Conservation (phyloP, 2,329 filamentous ascomycete genomes). For the Capronia americana region DNA sequence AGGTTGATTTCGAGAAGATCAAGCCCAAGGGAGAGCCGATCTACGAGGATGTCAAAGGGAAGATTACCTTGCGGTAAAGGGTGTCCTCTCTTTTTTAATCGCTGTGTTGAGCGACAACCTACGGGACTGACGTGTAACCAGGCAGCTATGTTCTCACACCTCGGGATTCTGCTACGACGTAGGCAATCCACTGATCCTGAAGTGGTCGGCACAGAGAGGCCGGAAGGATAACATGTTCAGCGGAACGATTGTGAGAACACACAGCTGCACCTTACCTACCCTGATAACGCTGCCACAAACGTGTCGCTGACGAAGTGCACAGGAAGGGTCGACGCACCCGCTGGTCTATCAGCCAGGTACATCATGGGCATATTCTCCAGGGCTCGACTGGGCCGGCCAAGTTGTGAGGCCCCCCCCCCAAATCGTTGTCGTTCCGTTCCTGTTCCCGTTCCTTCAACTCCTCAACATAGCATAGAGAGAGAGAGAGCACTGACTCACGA, state of each 20-base stretch:
- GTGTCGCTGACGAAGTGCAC: background rate
- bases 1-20: slow-evolving; percentile 11
- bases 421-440: background rate
- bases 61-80: slow-evolving; percentile 23
- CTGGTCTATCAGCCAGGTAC: slow-evolving; percentile 62
- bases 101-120: background rate
- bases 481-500: background rate
- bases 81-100: background rate
- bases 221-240: slow-evolving; percentile 31
- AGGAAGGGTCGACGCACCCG: slow-evolving; percentile 46
- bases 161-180: slow-evolving; percentile 26
- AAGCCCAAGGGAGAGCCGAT: slow-evolving; percentile 21
- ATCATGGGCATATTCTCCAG: slow-evolving; percentile 58
- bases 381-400: slow-evolving; percentile 61
- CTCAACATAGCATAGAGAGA: no score
- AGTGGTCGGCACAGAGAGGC: slow-evolving; percentile 21
- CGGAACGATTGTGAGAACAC: slow-evolving; percentile 41
- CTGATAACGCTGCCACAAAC: background rate
- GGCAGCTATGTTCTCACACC: slow-evolving; percentile 28
- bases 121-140: slow-evolving; percentile 41
- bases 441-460: background rate
- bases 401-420: slow-evolving; percentile 48
- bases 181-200: slow-evolving; percentile 19
- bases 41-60: slow-evolving; percentile 26
- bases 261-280: background rate